Conservation (phyloP, 495 filamentous ascomycete species). For the Hypoxylon perforatum region DNA sequence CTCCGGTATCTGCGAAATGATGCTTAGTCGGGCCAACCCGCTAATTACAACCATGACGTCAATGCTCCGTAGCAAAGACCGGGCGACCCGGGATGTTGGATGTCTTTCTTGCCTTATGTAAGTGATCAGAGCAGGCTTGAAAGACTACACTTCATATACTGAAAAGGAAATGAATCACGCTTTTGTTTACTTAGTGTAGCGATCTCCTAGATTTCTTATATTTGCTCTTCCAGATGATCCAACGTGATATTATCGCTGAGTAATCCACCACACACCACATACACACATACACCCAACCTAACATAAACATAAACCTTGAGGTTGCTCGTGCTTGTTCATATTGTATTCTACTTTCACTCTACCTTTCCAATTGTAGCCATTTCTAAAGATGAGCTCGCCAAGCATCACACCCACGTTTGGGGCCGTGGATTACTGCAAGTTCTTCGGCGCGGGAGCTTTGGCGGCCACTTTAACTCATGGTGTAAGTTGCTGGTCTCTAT, state of each 20-base stretch:
- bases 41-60: background rate
- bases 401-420: slow-evolving; percentile 43
- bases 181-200: background rate
- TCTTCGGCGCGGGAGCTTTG: slow-evolving; percentile 85
- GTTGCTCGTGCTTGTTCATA: too few species aligned
- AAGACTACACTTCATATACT: background rate
- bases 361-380: background rate
- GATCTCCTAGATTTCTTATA: background rate
- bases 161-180: background rate
- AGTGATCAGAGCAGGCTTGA: too few species aligned
- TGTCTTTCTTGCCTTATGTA: background rate
- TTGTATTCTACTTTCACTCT: too few species aligned
- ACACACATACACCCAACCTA: background rate
- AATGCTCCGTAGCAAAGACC: background rate
- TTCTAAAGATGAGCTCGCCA: slow-evolving; percentile 28
- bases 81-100: background rate
- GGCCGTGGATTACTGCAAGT: slow-evolving; percentile 66
- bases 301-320: too few species aligned
- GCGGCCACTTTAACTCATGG: slow-evolving; percentile 89
- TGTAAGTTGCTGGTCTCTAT: slow-evolving; percentile 79
- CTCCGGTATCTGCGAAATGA: background rate
- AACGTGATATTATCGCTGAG: background rate
- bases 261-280: background rate
- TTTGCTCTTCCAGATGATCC: too few species aligned
- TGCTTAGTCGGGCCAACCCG: background rate